Conservation (phyloP, 2,329 filamentous ascomycete genomes). For the Aspergillus sp. region DNA sequence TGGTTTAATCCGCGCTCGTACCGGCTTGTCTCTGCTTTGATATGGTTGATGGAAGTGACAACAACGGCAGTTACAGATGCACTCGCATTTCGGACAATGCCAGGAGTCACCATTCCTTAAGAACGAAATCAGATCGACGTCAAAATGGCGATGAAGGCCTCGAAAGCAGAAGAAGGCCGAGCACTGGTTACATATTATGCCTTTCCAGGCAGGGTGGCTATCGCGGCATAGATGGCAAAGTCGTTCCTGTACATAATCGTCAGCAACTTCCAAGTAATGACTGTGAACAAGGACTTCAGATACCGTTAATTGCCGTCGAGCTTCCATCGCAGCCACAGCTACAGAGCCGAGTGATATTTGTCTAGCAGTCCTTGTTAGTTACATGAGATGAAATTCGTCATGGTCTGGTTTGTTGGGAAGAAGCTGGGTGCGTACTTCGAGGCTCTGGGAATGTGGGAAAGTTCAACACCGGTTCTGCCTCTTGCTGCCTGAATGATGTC, state of each 20-base stretch:
- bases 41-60: constrained; percentile 37
- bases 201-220: constrained; percentile 37
- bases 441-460: not conserved
- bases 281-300: constrained; percentile 10
- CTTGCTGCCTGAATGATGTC: constrained; percentile 16
- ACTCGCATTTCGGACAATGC: constrained; percentile 36
- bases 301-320: constrained; percentile 24
- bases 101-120: constrained; percentile 30
- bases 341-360: constrained; percentile 21
- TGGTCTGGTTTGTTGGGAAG: too few relatives aligned
- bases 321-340: constrained; percentile 25
- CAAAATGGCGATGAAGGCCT: constrained; percentile 38
- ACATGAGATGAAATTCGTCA: not conserved
- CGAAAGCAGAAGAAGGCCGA: constrained; percentile 39
- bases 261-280: constrained; percentile 1
- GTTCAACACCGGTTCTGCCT: not conserved
- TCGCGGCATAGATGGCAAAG: constrained; percentile 39
- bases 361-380: not conserved
- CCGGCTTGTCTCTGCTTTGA: constrained; percentile 34
- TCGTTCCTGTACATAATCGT: constrained; percentile 23
- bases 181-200: constrained; percentile 32
- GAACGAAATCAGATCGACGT: constrained; percentile 31
- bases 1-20: constrained; percentile 33
- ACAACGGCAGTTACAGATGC: constrained; percentile 37
- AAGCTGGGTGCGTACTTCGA: constrained; percentile 5